Evolutionary conservation across 352 stramenopile species (phyloP), one percentile per base, ranked within the genome.

Genomic region (Phytophthora quininea): DNA sequence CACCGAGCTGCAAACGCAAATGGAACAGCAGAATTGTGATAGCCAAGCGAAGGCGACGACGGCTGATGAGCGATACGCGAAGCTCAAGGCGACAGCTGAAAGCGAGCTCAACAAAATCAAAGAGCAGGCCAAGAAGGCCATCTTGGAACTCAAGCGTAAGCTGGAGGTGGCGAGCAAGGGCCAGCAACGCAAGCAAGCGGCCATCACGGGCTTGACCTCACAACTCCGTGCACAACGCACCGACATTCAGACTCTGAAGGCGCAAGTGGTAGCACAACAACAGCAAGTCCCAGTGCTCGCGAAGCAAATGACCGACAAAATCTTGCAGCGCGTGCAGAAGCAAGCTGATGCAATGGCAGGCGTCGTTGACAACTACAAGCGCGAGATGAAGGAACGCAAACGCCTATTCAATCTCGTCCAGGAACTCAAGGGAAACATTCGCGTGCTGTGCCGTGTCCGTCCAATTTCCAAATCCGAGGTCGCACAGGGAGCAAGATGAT

Each of bases 361-460:
- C 24, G 84, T 96, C 12, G 86, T 96, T 30, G 89, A 96, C 47
- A 96, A 95, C 63, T 96, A 96, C 77, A 91, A 94, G 54, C 86
- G 89, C 33, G 88, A 96, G 61, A 84, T 96, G 58, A 94, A 94
- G 54, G 86, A 95, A 69, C 86, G 88, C 42, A 96, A 96, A 59
- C 89, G 97, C 35, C 74, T 99, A 46, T 97, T 99, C 57, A 97
- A 97, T 57, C 84, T 98, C 31, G 97, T 99, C 38, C 92, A 99
- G 58, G 95, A 97, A 57, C 80, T 99, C 33, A 97, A 98, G 63
- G 96, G 96, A 38, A 99, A 99, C 68, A 99, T 99, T 58, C 96
- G 98, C 54, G 97, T 99, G 11, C 93, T 98, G 48, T 99, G 96
- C 58, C 96, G 97, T 60, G 90, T 99, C 14, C 95, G 97, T 35